Evolutionary conservation across 495 filamentous ascomycete species (phyloP).

Genomic region (Aspergillus incahuasiensis): DNA sequence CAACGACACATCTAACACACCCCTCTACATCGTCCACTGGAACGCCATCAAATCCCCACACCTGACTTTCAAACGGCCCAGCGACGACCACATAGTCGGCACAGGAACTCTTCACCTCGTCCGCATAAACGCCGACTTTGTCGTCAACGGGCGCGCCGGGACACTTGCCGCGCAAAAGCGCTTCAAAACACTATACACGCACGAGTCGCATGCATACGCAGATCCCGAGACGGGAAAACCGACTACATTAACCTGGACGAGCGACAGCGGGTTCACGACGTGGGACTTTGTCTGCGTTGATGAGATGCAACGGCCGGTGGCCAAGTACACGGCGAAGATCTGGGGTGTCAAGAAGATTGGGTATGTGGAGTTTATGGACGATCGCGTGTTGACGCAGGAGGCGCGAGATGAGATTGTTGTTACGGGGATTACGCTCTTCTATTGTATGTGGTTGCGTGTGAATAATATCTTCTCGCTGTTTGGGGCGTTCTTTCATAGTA

Average conservation of each 20-base stretch:
- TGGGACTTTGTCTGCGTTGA: constrained; percentile 36
- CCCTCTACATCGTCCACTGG: constrained; percentile 23
- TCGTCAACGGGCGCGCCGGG: constrained; percentile 19
- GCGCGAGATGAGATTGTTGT: constrained; percentile 33
- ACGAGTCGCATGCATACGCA: constrained; percentile 23
- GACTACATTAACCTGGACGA: constrained; percentile 29
- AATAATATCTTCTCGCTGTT: constrained; percentile 24
- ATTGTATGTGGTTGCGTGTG: constrained; percentile 23
- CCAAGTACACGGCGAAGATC: constrained; percentile 21
- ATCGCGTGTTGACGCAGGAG: constrained; percentile 10
- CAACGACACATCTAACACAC: not conserved
- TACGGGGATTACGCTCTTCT: constrained; percentile 26
- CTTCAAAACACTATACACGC: constrained; percentile 27
- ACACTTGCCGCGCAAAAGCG: constrained; percentile 28
- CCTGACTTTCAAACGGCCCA: constrained; percentile 12
- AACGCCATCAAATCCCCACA: constrained; percentile 7
- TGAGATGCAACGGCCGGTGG: constrained; percentile 27
- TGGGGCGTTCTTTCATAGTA: constrained; percentile 12
- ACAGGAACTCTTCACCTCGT: constrained; percentile 21
- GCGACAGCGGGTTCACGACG: constrained; percentile 22
- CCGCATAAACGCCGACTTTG: constrained; percentile 29
- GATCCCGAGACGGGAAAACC: constrained; percentile 19
- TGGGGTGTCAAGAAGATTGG: constrained; percentile 28
- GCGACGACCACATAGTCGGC: constrained; percentile 18
- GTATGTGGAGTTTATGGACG: constrained; percentile 29